Evolutionary conservation across 2,329 filamentous ascomycete species (phyloP).

Genomic region (Colletotrichum australisinense): DNA sequence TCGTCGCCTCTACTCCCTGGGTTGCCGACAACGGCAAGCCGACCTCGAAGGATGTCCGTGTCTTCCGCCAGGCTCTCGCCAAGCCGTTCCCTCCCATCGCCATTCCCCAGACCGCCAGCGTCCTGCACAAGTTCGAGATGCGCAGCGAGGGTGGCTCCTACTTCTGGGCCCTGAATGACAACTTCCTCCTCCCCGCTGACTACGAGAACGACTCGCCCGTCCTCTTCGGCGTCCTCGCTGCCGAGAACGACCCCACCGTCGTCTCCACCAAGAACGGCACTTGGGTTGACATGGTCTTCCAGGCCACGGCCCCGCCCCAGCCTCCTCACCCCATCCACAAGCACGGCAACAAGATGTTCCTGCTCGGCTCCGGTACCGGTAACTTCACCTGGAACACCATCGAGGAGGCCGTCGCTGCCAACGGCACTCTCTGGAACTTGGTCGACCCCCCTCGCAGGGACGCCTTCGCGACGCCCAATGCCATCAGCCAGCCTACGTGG

Average conservation of each 20-base stretch:
- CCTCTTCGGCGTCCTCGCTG: slow-evolving; percentile 55
- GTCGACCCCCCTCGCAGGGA: slow-evolving; percentile 66
- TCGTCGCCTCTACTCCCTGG: slow-evolving; percentile 49
- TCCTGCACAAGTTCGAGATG: slow-evolving; percentile 57
- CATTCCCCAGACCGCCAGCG: slow-evolving; percentile 55
- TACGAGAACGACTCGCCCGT: slow-evolving; percentile 54
- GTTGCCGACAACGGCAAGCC: slow-evolving; percentile 62
- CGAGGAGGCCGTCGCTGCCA: slow-evolving; percentile 59
- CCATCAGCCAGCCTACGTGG: slow-evolving; percentile 52
- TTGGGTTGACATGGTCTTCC: slow-evolving; percentile 69
- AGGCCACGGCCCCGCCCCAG: slow-evolving; percentile 54
- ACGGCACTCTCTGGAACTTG: slow-evolving; percentile 67
- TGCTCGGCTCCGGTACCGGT: slow-evolving; percentile 63
- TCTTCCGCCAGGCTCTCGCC: slow-evolving; percentile 56
- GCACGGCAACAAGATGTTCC: slow-evolving; percentile 70
- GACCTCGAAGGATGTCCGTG: slow-evolving; percentile 50
- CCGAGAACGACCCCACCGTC: slow-evolving; percentile 54
- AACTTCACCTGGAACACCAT: slow-evolving; percentile 64
- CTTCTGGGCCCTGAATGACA: slow-evolving; percentile 64
- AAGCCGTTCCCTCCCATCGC: slow-evolving; percentile 59
- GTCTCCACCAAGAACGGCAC: slow-evolving; percentile 57
- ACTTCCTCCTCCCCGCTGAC: slow-evolving; percentile 51
- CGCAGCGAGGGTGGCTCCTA: slow-evolving; percentile 55
- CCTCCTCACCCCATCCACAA: slow-evolving; percentile 73
- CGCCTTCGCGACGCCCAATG: slow-evolving; percentile 52